Base-by-base conservation (phyloP, 1,284 basidiomycete genomes). In the Vanrija humicola region DNA sequence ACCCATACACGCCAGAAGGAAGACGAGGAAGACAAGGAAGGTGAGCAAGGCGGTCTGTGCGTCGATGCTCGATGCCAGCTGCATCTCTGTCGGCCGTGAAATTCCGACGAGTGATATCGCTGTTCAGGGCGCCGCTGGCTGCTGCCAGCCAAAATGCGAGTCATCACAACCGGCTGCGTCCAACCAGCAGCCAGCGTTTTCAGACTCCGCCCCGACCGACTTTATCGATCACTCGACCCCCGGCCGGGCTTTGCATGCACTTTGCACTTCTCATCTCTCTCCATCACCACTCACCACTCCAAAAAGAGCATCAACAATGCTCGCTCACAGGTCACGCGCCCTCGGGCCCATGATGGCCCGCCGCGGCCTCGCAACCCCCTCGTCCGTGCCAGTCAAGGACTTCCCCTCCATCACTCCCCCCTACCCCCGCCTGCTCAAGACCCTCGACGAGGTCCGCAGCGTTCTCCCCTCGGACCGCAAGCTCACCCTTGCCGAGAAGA, bases 401-500 rank as follows among this genome's bases (percentile, higher is more conserved):
- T 77, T 74, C 63, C 77, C 83, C 28, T 88, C 87, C 5, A 89
- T 95, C 65, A 92, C 86, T 10, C 96, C 96, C 26, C 93, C 94
- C 19, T 99, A 98, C 78, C 66, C 82, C 8, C 78, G 80, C 55
- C 81, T 99, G 46, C 81, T 91, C 48, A 73, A 83, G 64, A 94
- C 88, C 48, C 84, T 98, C 55, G 80, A 83, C 48, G 78, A 78
- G 51, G 90, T 94, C 52, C 85, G 89, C 55, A 74, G 81, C 49
- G 78, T 89, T 49, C 81, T 98, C 65, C 89, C 89, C 18, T 58
- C 57, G 48, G 67, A 66, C 38, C 64, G 55, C 54, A 78, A 77
- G 64, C 79, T 98, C 56, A 94, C 94, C 1, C 82, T 99, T 16
- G 89, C 95, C 25, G 96, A 99, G 79, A 99, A 99, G 82, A 96